These are phyloP conservation scores for Paramyrothecium sp. DNA, from an alignment of 2,329 filamentous ascomycete genomes.

Conservation along the genomic window DNA sequence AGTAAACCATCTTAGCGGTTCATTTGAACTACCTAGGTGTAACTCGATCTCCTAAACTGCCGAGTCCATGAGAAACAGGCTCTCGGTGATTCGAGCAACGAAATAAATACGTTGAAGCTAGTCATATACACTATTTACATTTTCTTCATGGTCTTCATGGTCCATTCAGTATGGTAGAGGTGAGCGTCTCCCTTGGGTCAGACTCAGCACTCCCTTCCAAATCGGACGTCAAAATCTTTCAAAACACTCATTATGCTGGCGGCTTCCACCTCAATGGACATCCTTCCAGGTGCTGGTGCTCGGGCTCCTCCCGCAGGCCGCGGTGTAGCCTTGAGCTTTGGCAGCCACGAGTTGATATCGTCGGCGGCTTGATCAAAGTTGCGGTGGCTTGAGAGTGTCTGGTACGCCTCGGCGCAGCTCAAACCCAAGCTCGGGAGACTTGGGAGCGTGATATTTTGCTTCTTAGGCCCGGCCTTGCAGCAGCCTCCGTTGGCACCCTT, in stretches of 20 bases:
- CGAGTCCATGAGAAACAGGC: too few relatives aligned
- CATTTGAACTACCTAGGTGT: too few relatives aligned
- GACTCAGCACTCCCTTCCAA: constrained; percentile 44
- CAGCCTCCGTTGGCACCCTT: constrained; percentile 60
- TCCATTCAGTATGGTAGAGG: too few relatives aligned
- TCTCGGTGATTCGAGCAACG: too few relatives aligned
- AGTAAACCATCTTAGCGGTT: too few relatives aligned
- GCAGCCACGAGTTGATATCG: constrained; percentile 74
- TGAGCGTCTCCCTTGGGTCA: background rate
- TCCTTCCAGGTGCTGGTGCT: constrained; percentile 32
- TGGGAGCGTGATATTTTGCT: constrained; percentile 32
- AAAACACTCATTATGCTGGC: constrained; percentile 85
- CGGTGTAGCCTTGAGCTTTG: constrained; percentile 63
- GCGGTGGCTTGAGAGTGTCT: constrained; percentile 73
- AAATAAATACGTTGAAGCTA: too few relatives aligned
- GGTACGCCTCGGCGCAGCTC: constrained; percentile 75
- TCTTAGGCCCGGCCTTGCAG: constrained; percentile 48
- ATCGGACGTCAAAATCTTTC: constrained; percentile 76
- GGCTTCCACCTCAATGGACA: constrained; percentile 75
- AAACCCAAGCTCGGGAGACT: constrained; percentile 54
- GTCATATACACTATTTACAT: too few relatives aligned
- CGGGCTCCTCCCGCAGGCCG: constrained; percentile 25
- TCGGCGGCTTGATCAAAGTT: constrained; percentile 73
- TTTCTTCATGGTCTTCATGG: too few relatives aligned
- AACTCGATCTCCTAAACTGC: too few relatives aligned